These are phyloP conservation scores for Dothidotthia symphoricarpi DNA, from an alignment of 2,329 filamentous ascomycete genomes.

Conservation along the genomic window DNA sequence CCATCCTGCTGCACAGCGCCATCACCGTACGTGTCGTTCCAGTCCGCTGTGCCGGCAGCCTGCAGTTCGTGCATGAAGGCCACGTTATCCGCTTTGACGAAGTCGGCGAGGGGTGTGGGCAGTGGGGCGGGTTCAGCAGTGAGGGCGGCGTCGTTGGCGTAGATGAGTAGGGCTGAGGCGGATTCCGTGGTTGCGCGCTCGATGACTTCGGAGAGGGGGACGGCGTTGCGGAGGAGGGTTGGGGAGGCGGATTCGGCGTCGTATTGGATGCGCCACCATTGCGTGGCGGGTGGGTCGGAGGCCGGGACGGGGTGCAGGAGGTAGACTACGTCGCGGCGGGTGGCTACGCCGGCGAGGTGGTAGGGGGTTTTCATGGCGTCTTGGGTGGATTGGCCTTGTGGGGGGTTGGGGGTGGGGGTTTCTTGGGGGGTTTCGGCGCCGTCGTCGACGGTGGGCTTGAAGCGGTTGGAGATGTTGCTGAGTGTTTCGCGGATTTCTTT, in stretches of 20 bases:
- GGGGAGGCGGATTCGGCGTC: constrained; percentile 23
- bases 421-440: constrained; percentile 19
- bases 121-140: constrained; percentile 18
- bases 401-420: constrained; percentile 22
- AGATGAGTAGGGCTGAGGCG: constrained; percentile 56
- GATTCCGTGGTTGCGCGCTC: constrained; percentile 54
- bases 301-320: constrained; percentile 46
- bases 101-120: constrained; percentile 36
- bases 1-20: constrained; percentile 8
- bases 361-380: constrained; percentile 46
- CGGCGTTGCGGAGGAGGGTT: constrained; percentile 33
- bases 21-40: constrained; percentile 15
- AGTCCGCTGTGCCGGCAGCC: constrained; percentile 3
- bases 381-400: constrained; percentile 19
- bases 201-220: constrained; percentile 56
- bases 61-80: constrained; percentile 35
- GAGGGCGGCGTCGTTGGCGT: constrained; percentile 52
- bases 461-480: constrained; percentile 45
- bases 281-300: constrained; percentile 18
- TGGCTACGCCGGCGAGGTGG: constrained; percentile 58
- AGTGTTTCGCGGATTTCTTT: constrained; percentile 44
- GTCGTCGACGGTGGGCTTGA: constrained; percentile 48
- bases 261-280: constrained; percentile 42
- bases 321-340: constrained; percentile 58
- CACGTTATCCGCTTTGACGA: constrained; percentile 52